Percentiles rank a stretch among this genome's conserved stretches.
These are phyloP conservation scores for Neurospora sp. DNA, from an alignment of 495 filamentous ascomycete species.

Conservation along the genomic window DNA sequence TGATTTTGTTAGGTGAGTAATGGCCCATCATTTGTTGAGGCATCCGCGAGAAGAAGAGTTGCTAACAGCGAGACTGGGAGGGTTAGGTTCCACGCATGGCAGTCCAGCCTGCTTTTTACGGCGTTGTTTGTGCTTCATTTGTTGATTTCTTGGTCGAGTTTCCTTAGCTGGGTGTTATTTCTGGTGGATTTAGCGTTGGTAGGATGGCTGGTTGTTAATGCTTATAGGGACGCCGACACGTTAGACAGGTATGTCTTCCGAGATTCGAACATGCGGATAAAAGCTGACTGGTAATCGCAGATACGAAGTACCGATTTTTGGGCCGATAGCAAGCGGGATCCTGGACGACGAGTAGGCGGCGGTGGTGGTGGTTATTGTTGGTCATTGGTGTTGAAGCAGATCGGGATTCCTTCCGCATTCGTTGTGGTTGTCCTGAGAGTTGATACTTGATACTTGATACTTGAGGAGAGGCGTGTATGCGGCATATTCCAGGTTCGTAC, in stretches of 20 bases:
- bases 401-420: background rate
- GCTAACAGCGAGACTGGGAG: background rate
- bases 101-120: conserved; percentile 78
- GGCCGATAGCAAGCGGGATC: conserved; percentile 74
- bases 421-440: background rate
- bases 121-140: conserved; percentile 78
- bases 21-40: background rate
- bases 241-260: conserved; percentile 55
- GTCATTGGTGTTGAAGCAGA: background rate
- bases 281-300: conserved; percentile 20
- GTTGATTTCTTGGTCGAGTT: conserved; percentile 70
- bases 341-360: conserved; percentile 71
- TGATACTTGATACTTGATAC: background rate
- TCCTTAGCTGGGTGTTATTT: conserved; percentile 77
- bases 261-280: background rate
- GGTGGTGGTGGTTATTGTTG: background rate
- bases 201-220: conserved; percentile 62
- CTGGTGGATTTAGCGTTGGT: conserved; percentile 66
- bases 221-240: conserved; percentile 84
- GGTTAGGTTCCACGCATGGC: conserved; percentile 87
- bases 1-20: conserved; percentile 82
- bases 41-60: background rate
- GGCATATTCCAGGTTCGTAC: background rate
- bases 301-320: conserved; percentile 83
- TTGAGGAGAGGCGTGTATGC: background rate